Evolutionary conservation across 2,329 filamentous ascomycete species (phyloP).

Genomic region (Helotiales sp.): DNA sequence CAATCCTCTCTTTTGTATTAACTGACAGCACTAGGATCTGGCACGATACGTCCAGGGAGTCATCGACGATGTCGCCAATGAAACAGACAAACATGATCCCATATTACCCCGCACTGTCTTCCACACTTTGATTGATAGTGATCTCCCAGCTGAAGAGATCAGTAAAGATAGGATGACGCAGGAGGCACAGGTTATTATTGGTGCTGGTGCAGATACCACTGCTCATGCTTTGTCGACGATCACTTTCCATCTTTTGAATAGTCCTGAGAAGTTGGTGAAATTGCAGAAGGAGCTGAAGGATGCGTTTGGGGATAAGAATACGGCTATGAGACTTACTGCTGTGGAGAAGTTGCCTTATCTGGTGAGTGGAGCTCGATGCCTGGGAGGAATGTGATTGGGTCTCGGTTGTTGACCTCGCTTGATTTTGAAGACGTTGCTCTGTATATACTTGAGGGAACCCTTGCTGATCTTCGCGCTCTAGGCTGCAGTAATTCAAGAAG

Average conservation of each 20-base stretch:
- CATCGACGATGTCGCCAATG: slow-evolving; percentile 10
- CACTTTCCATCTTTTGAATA: slow-evolving; percentile 45
- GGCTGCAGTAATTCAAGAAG: slow-evolving; percentile 44
- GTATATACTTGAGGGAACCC: not conserved
- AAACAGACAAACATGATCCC: slow-evolving; percentile 14
- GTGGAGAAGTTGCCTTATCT: slow-evolving; percentile 42
- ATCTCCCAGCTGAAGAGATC: slow-evolving; percentile 41
- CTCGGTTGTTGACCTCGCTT: not conserved
- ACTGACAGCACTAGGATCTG: not conserved
- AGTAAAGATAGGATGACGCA: slow-evolving; percentile 15
- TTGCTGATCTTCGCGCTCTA: not conserved
- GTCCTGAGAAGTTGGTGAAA: slow-evolving; percentile 39
- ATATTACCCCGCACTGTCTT: slow-evolving; percentile 37
- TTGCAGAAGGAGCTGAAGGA: slow-evolving; percentile 45
- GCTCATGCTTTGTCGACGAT: slow-evolving; percentile 44
- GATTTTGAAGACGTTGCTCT: not conserved
- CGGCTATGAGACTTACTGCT: slow-evolving; percentile 6
- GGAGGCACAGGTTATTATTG: slow-evolving; percentile 16
- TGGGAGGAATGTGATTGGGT: not conserved
- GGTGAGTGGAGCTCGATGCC: not conserved
- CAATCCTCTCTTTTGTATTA: no score
- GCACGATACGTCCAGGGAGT: slow-evolving; percentile 14
- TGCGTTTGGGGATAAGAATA: slow-evolving; percentile 21
- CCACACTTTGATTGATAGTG: slow-evolving; percentile 35
- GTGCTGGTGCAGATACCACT: slow-evolving; percentile 42